Base-by-base conservation (phyloP, 257 asterid genomes). In the Paulownia fortunei region DNA sequence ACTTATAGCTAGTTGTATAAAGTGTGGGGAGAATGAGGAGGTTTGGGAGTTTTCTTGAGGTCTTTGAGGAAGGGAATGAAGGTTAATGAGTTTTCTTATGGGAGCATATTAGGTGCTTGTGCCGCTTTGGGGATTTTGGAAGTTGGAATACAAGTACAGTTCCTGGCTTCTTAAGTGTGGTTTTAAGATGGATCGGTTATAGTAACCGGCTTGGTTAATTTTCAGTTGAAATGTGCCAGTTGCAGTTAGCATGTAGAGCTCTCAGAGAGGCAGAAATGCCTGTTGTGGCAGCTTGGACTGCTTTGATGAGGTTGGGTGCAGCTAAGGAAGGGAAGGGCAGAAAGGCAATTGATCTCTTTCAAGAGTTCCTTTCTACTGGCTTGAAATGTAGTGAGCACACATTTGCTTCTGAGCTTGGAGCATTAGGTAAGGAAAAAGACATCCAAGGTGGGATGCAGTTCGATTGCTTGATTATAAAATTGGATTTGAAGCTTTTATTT, bases 271-370 rank as follows among this genome's bases (percentile, higher is more conserved):
- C 79, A 3, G 80, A 81, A 19, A 79, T 68, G 30, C 87, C 82
- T 0, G 72, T 79, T 58, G 82, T 90, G 73, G 76, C 87, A 34
- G 84, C 91, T 59, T 86, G 91, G 92, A 90, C 95, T 70, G 95
- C 92, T 12, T 61, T 90, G 36, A 86, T 90, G 92, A 37, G 92
- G 92, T 32, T 86, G 65, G 80, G 82, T 86, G 80, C 87, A 88
- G 47, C 74, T 55, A 24, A n/a, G n/a, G n/a, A n/a, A n/a, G 92
- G 80, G 46, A 84, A 84, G 68, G 36, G 36, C 21, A 75, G 74
- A 74, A 85, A 84, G 47, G 94, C 92, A 7, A 76, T 84, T 76
- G 77, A 46, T 46, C 86, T 84, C 76, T 87, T 89, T 61, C 76
- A 67, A 34, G 74, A 66, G 77, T 75, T 90, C 70, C 86, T 83